These are phyloP conservation scores for Trichoderma atroviride DNA, from an alignment of 2,329 filamentous ascomycete genomes.

Conservation along the genomic window DNA sequence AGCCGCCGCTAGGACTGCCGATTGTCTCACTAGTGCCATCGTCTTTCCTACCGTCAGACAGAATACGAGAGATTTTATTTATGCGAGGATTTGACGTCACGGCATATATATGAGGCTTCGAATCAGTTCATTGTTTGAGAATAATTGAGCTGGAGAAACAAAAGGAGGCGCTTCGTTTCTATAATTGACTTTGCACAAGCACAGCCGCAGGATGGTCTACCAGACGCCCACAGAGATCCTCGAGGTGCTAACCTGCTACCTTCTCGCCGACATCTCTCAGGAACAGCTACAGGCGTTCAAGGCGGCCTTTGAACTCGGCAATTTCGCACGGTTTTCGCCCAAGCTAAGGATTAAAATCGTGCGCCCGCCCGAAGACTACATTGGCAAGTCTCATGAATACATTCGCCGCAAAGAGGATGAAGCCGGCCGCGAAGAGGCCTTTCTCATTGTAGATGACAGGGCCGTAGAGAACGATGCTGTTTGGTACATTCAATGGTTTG, in stretches of 20 bases:
- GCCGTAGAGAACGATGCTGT: slow-evolving; percentile 25
- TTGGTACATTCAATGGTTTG: slow-evolving; percentile 32
- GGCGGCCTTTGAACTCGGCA: slow-evolving; percentile 31
- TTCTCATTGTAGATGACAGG: slow-evolving; percentile 31
- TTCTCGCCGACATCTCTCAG: neutral
- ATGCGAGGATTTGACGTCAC: neutral
- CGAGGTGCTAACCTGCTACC: slow-evolving; percentile 6
- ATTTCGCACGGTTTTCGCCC: slow-evolving; percentile 29
- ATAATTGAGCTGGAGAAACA: neutral
- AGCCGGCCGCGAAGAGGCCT: slow-evolving; percentile 28
- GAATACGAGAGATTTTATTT: slow-evolving; percentile 2
- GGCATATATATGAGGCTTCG: neutral
- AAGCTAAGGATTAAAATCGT: slow-evolving; percentile 32
- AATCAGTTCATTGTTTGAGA: neutral
- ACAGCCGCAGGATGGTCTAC: slow-evolving; percentile 10
- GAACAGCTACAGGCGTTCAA: slow-evolving; percentile 27
- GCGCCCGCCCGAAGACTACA: slow-evolving; percentile 29
- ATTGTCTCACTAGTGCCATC: slow-evolving; percentile 1
- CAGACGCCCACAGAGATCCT: neutral
- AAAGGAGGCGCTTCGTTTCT: neutral
- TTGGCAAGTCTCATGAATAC: slow-evolving; percentile 30
- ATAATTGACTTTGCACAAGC: neutral
- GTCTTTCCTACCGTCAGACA: neutral
- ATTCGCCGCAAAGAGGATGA: slow-evolving; percentile 31
- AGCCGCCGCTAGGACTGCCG: neutral